These are phyloP conservation scores for Achaetomium macrosporum DNA, from an alignment of 2,329 filamentous ascomycete genomes.

Conservation along the genomic window DNA sequence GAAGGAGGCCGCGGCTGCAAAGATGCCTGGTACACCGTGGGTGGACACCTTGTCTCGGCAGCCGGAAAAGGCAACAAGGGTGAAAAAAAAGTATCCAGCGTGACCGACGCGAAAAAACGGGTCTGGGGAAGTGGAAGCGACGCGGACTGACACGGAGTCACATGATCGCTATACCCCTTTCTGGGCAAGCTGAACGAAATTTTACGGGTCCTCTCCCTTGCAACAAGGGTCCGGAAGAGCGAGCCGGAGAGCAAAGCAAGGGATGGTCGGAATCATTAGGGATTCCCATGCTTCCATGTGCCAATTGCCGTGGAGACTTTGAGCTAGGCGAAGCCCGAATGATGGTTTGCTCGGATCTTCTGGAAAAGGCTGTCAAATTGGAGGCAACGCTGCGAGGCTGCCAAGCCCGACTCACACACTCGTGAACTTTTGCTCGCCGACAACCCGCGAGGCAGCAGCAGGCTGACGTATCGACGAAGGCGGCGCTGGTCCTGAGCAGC, in stretches of 20 bases:
- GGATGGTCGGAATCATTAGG: conserved; percentile 5
- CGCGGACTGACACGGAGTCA: conserved; percentile 16
- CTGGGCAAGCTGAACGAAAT: conserved; percentile 3
- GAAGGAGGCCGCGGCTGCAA: conserved; percentile 17
- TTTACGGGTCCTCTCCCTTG: not conserved
- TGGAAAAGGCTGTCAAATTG: conserved; percentile 12
- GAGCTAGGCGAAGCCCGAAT: conserved; percentile 9
- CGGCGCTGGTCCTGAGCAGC: not conserved
- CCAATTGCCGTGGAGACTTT: conserved; percentile 7
- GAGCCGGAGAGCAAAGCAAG: conserved; percentile 16
- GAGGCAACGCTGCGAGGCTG: conserved; percentile 22
- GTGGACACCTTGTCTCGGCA: conserved; percentile 17
- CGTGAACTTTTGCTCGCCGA: conserved; percentile 20
- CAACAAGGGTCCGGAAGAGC: conserved; percentile 15
- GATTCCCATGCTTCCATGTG: conserved; percentile 11
- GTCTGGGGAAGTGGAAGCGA: conserved; percentile 10
- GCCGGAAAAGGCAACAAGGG: conserved; percentile 16
- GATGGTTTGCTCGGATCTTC: conserved; percentile 7
- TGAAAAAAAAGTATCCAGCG: conserved; percentile 14
- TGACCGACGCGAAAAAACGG: conserved; percentile 14
- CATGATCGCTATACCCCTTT: conserved; percentile 20
- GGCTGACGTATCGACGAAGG: conserved; percentile 2
- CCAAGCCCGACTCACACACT: conserved; percentile 12
- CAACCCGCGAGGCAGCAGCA: conserved; percentile 16
- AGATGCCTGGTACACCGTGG: conserved; percentile 21